phyloP scores from a whole-genome alignment of 2,329 filamentous ascomycete species.

The Aureobasidium namibiae region DNA sequence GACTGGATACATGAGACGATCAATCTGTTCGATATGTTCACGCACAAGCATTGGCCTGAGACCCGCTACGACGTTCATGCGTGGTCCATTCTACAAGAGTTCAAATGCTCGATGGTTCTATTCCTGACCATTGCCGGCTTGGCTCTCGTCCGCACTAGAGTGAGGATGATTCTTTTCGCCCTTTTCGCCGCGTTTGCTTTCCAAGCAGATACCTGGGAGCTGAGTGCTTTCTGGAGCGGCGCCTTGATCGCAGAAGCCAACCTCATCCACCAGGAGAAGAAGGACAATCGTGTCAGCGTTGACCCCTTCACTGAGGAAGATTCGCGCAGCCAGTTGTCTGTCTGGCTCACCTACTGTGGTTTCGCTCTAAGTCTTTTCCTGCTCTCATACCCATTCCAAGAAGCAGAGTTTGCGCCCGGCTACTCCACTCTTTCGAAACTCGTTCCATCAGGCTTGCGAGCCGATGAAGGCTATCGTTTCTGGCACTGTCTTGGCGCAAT shows the following conservation, averaged over 20 bases:
- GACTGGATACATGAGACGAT: constrained; percentile 32
- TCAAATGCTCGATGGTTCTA: constrained; percentile 49
- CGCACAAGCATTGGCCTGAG: constrained; percentile 17
- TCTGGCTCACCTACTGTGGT: constrained; percentile 29
- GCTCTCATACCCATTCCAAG: constrained; percentile 39
- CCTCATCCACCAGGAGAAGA: constrained; percentile 27
- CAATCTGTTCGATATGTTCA: constrained; percentile 18
- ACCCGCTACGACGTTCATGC: constrained; percentile 48
- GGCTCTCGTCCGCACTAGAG: constrained; percentile 3
- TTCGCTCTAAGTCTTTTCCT: constrained; percentile 48
- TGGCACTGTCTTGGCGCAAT: constrained; percentile 48
- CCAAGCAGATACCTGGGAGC: constrained; percentile 45
- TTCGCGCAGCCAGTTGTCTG: not conserved
- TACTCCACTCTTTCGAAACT: constrained; percentile 42
- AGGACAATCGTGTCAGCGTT: not conserved
- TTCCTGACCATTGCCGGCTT: constrained; percentile 45
- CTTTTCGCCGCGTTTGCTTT: constrained; percentile 39
- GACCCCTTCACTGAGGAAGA: constrained; percentile 4
- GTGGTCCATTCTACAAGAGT: constrained; percentile 57
- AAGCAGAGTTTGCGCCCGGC: constrained; percentile 39
- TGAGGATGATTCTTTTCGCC: constrained; percentile 36
- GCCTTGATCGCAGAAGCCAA: constrained; percentile 50
- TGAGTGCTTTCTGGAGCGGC: constrained; percentile 48
- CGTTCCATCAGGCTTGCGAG: constrained; percentile 40
- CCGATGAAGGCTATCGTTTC: constrained; percentile 44